Evolutionary conservation across 148 eudicot genomes (phyloP).

Genomic region (Amaranthus palmeri): DNA sequence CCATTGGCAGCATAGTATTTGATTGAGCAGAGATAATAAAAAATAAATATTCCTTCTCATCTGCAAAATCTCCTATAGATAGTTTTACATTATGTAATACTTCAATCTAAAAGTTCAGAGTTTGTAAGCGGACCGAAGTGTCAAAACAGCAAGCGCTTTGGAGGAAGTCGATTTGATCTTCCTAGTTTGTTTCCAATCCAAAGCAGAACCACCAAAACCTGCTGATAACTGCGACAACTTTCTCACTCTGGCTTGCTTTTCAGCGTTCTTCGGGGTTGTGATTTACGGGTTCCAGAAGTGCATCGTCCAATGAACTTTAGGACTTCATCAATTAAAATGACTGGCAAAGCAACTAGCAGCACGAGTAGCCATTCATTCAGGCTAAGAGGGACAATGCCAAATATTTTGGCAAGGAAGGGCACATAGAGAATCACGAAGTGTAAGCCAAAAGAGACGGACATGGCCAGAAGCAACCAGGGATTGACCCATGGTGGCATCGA

Average conservation of each 20-base stretch:
- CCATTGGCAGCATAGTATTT: conserved; percentile 16
- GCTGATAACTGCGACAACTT: conserved; percentile 1
- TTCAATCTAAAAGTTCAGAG: conserved; percentile 15
- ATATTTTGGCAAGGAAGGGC: conserved; percentile 67
- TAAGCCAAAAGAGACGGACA: conserved; percentile 68
- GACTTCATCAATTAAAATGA: conserved; percentile 77
- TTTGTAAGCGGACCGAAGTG: conserved; percentile 11
- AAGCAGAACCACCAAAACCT: neutral
- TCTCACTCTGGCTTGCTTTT: conserved; percentile 51
- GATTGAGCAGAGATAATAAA: conserved; percentile 15
- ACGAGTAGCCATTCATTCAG: conserved; percentile 63
- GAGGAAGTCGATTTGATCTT: neutral
- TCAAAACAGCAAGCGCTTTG: conserved; percentile 21
- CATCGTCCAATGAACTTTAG: conserved; percentile 76
- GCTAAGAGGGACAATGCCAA: conserved; percentile 72
- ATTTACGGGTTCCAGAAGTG: conserved; percentile 33
- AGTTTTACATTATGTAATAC: conserved; percentile 23
- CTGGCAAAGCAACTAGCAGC: conserved; percentile 54
- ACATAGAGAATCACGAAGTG: conserved; percentile 71
- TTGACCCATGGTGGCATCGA: conserved; percentile 83
- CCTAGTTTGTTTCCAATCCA: conserved; percentile 14
- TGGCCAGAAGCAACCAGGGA: conserved; percentile 65
- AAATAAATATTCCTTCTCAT: conserved; percentile 2
- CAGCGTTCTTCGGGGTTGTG: conserved; percentile 12
- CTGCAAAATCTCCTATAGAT: conserved; percentile 23